Conservation (phyloP, 192 early-diverging fungal genomes). For the Tieghemiomyces parasiticus region DNA sequence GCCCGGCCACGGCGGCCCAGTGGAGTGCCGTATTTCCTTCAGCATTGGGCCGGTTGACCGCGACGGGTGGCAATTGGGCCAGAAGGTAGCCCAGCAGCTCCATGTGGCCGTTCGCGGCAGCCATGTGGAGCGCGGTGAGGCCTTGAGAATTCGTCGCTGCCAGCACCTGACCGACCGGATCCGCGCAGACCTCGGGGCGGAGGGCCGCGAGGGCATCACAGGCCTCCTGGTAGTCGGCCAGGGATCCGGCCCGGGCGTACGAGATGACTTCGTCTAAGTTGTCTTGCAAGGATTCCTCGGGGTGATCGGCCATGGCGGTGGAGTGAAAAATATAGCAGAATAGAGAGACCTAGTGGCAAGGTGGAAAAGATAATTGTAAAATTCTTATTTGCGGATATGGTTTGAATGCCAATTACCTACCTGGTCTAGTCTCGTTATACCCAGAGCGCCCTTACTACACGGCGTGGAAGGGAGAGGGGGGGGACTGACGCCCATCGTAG, state of each 20-base stretch:
- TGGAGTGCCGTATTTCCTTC: slow-evolving; percentile 1
- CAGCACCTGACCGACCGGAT: not conserved
- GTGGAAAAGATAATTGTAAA: too few species aligned
- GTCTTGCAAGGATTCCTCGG: not conserved
- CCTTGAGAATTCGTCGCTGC: not conserved
- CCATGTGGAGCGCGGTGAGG: slow-evolving; percentile 1
- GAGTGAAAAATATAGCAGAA: too few species aligned
- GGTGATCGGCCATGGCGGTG: too few species aligned
- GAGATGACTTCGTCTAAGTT: not conserved
- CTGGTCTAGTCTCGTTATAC: too few species aligned
- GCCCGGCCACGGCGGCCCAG: slow-evolving; percentile 1
- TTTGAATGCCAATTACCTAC: too few species aligned
- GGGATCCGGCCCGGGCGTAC: not conserved
- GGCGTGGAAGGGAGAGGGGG: too few species aligned
- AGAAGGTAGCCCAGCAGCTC: not conserved
- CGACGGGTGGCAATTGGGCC: not conserved
- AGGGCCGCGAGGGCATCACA: not conserved
- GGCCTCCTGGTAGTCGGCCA: not conserved
- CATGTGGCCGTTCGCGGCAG: not conserved
- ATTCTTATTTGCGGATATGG: too few species aligned
- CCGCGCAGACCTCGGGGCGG: not conserved
- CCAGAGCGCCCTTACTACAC: too few species aligned
- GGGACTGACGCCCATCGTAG: too few species aligned
- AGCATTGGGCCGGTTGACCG: not conserved
- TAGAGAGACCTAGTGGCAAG: too few species aligned